A percentile compares a stretch with the other conserved stretches of the same genome.
Evolutionary conservation across 257 asterid genomes (phyloP).

Genomic region (Solanum arcanum): DNA sequence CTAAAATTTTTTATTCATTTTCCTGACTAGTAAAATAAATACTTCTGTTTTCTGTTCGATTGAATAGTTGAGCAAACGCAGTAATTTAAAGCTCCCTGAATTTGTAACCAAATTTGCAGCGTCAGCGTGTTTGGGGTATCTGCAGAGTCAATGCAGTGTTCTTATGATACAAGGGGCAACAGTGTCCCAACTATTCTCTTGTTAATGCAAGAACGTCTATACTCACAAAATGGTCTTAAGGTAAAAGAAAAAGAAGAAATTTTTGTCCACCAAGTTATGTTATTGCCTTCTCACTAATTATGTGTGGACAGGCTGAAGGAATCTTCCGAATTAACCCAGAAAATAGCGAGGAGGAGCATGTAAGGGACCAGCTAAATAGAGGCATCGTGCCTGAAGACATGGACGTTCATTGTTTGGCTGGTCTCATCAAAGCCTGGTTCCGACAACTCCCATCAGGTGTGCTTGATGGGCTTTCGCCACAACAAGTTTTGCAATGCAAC

Average conservation of each 20-base stretch:
- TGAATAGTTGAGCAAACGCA: no score
- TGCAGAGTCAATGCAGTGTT: constrained; percentile 96
- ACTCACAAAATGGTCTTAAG: constrained; percentile 76
- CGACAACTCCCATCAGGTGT: constrained; percentile 86
- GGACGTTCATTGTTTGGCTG: constrained; percentile 91
- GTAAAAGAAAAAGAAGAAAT: constrained; percentile 11
- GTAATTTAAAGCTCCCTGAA: background rate
- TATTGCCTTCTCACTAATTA: background rate
- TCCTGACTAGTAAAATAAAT: no score
- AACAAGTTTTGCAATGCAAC: constrained; percentile 70
- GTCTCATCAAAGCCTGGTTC: constrained; percentile 94
- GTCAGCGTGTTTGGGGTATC: constrained; percentile 95
- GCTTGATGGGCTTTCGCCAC: constrained; percentile 81
- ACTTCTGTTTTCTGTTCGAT: no score
- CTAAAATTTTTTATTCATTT: no score
- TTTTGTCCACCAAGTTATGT: background rate
- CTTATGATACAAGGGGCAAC: constrained; percentile 79
- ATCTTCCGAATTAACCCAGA: constrained; percentile 94
- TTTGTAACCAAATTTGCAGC: constrained; percentile 27
- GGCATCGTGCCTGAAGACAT: constrained; percentile 85
- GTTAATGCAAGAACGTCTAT: constrained; percentile 74
- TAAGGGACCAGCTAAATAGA: constrained; percentile 77
- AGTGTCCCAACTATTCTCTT: constrained; percentile 92
- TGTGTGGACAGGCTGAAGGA: constrained; percentile 69
- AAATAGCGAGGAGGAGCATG: constrained; percentile 80